Base-by-base conservation (phyloP, 768 basidiomycete species). In the Hypholoma sublateritium region DNA sequence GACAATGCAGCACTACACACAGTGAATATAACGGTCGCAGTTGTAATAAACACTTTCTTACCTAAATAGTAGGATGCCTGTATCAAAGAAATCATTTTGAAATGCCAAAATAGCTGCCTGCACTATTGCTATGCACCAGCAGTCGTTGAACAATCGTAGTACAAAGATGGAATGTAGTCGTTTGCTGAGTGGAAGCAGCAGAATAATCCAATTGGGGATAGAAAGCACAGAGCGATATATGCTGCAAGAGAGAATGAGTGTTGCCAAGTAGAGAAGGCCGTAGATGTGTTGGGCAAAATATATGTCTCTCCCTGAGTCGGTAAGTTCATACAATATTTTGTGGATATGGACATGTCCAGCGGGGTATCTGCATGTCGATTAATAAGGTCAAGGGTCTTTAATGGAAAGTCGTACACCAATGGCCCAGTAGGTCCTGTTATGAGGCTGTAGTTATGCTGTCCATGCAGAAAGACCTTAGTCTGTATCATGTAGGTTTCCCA, bases 401-500 rank as follows among this genome's bases (percentile, higher is more conserved):
- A 42, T 41, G 43, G 32, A 24, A 50, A 47, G 25, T 66, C 83
- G 70, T 66, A 97, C 95, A 98, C 95, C 8, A 96, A 75, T 8
- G 91, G 93, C 14, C 97, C 97, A 5, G 94, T 97, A 2, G 94
- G 95, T 0, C 97, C 97, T 55, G 82, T 77, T 49, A 99, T 88
- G 57, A 77, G 71, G 12, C 83, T 79, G 68, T 99, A 99, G 66
- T 95, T 83, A 46, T 87, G 79, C 69, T 95, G 88, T 34, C 95
- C 95, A 53, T 84, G 81, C 46, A 91, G 64, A 73, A 91, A 94
- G 41, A 89, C 69, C 55, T 87, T 80, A 1, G 91, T 81, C 52
- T 98, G 97, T 51, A 88, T 76, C 86, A 98, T 93, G 68, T 99
- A 99, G 0, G 97, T 98, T 66, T 88, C 82, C 87, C 93, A 98